Base-by-base conservation (phyloP, 345 rosid genomes). In the Rhodamnia rubescens region DNA sequence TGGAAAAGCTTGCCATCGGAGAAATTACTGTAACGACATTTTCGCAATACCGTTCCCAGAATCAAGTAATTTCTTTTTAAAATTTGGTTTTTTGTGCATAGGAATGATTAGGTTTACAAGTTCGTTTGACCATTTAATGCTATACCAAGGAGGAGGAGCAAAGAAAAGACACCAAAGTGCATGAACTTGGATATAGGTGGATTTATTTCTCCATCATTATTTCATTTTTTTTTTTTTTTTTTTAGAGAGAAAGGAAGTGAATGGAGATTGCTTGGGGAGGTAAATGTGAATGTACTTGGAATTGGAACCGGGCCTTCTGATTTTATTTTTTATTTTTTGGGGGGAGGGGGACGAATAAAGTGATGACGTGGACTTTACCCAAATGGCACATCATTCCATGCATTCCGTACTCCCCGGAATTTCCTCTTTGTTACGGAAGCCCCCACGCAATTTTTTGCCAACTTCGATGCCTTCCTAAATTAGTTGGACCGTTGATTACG, bases 21-120 rank as follows among this genome's bases (percentile, higher is more conserved):
- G 5, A 64, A 64, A 64, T 32, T 16, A 32, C 22, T 0, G 0
- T 9, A 18, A 64, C 7, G 44, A 6, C 3, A 1, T 16, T 15
- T 32, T 0, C 2, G 55, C 22, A 22, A 6, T 6, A 18, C 7
- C 56, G 9, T 53, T 53, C 22, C 56, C 56, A 3, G 22, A 53
- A 6, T 53, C 3, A 2, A 7, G 21, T 4, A 16, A 32, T 64
- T 64, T 16, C 6, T 32, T 10, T 32, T 32, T 3, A 16, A 18
- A 29, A 29, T 29, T 16, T 64, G 22, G 0, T 0, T 14, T 64
- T 1, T 14, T 0, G 40, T 8, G 8, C 12, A 15, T 29, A 8
- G 42, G 75, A 61, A 29, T 18, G 29, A 61, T 14, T 1, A 27
- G 75, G 4, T 29, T 29, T 61, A 8, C 11, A 61, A 61, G 74